Conservation (phyloP, 495 filamentous ascomycete genomes). For the Lasiosphaeriaceae sp. region DNA sequence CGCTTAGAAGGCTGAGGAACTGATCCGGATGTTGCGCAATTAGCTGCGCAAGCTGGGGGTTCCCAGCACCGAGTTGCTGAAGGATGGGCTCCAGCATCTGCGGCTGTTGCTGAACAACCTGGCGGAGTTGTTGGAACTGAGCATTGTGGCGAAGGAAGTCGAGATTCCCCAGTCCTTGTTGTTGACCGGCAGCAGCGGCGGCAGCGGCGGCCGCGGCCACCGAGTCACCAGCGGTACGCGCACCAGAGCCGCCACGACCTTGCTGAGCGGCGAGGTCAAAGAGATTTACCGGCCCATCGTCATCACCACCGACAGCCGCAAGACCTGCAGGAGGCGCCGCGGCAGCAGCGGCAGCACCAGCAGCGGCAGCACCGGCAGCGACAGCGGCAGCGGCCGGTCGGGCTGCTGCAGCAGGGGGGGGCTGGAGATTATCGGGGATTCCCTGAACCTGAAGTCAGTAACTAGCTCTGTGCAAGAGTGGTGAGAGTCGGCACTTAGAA, state of each 20-base stretch:
- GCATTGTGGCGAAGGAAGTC: conserved; percentile 95
- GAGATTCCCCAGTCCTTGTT: conserved; percentile 67
- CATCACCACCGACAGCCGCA: conserved; percentile 43
- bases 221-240: conserved; percentile 34
- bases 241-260: conserved; percentile 48
- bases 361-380: conserved; percentile 32
- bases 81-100: conserved; percentile 98
- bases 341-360: conserved; percentile 32
- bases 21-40: conserved; percentile 89
- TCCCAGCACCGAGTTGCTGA: conserved; percentile 92
- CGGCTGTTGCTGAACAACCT: conserved; percentile 94
- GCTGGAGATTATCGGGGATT: conserved; percentile 79
- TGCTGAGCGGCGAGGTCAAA: conserved; percentile 87
- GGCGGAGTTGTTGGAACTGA: conserved; percentile 94
- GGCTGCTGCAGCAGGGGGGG: conserved; percentile 38
- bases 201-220: conserved; percentile 48
- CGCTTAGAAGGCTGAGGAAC: conserved; percentile 81
- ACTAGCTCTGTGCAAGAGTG: not conserved
- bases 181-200: conserved; percentile 48
- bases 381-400: conserved; percentile 34
- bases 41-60: conserved; percentile 86
- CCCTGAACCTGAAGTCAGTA: conserved; percentile 50
- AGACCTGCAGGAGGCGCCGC: conserved; percentile 34
- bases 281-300: conserved; percentile 76
- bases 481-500: not conserved